Conservation (phyloP, 306 rosid genomes). For the Lathyrus oleraceus region DNA sequence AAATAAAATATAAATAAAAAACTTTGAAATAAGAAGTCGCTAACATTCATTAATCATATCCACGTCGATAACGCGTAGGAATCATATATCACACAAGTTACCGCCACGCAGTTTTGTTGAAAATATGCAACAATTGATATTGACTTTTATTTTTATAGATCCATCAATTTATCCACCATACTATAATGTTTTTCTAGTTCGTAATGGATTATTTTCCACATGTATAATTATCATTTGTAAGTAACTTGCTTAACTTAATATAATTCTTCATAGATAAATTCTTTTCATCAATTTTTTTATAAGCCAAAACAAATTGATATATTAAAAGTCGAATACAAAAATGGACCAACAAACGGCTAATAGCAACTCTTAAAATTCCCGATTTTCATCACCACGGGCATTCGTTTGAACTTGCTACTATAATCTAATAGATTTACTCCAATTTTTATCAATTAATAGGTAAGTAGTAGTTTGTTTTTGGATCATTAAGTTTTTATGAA, state of each 20-base stretch:
- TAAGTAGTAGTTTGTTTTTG: too few relatives aligned
- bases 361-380: too few relatives aligned
- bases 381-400: too few relatives aligned
- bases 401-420: too few relatives aligned
- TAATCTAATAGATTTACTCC: too few relatives aligned
- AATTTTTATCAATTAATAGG: too few relatives aligned
- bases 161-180: not conserved
- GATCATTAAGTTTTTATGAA: too few relatives aligned
- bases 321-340: too few relatives aligned
- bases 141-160: not conserved
- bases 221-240: not conserved
- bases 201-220: not conserved
- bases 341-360: too few relatives aligned
- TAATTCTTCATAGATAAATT: not conserved
- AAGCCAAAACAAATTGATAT: too few relatives aligned
- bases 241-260: not conserved
- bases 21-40: conserved; percentile 4
- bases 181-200: too few relatives aligned
- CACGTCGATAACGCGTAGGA: conserved; percentile 36
- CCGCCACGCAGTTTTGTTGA: conserved; percentile 5
- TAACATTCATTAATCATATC: conserved; percentile 18
- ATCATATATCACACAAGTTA: conserved; percentile 16
- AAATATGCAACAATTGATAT: not conserved
- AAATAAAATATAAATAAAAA: not conserved
- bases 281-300: not conserved